Conservation (phyloP, 2,329 filamentous ascomycete genomes). For the Pezicula neosporulosa region DNA sequence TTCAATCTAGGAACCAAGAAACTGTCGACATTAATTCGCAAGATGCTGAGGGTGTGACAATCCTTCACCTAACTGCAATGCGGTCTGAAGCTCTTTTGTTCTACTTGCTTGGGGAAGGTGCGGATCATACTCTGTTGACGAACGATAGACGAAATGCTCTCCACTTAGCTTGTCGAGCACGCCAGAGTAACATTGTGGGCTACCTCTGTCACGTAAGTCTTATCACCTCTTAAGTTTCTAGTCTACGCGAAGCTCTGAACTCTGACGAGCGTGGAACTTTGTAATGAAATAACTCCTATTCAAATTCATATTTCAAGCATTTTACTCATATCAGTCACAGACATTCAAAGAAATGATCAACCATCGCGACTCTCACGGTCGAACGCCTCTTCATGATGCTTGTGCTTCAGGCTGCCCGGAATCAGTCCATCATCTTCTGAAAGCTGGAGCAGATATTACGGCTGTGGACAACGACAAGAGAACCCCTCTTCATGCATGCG, state of each 20-base stretch:
- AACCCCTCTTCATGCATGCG: slow-evolving; percentile 10
- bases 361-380: not conserved
- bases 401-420: too few relatives aligned
- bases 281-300: too few relatives aligned
- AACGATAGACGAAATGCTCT: slow-evolving; percentile 33
- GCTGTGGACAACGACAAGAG: too few relatives aligned
- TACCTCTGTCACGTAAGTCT: slow-evolving; percentile 10
- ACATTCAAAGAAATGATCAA: not conserved
- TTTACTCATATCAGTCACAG: not conserved
- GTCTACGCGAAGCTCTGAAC: too few relatives aligned
- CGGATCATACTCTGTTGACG: slow-evolving; percentile 27
- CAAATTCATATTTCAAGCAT: not conserved
- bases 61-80: slow-evolving; percentile 20
- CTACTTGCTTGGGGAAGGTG: slow-evolving; percentile 32
- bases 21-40: slow-evolving; percentile 8
- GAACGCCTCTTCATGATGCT: too few relatives aligned
- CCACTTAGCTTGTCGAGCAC: slow-evolving; percentile 34
- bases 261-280: too few relatives aligned
- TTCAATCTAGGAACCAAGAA: not conserved
- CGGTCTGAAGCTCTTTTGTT: slow-evolving; percentile 18
- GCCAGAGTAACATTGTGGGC: slow-evolving; percentile 31
- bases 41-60: slow-evolving; percentile 15
- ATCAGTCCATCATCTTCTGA: too few relatives aligned
- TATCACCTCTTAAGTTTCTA: not conserved
- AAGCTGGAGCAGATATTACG: too few relatives aligned